Conservation (phyloP, 768 basidiomycete species). For the Agrocybe praecox region DNA sequence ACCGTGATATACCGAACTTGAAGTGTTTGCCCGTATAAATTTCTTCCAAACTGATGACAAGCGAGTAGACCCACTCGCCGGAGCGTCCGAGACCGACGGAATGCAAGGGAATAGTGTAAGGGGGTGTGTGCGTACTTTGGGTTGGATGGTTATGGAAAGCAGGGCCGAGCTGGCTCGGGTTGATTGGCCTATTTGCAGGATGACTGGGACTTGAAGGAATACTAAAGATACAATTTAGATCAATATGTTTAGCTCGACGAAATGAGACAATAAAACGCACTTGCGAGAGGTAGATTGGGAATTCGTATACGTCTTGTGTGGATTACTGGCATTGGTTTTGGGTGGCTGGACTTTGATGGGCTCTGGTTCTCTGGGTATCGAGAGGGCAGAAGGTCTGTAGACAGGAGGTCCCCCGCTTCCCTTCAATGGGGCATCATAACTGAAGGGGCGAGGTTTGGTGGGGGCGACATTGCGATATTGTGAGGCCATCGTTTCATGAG, state of each 20-base stretch:
- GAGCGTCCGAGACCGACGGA: conserved; percentile 43
- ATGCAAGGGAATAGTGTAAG: conserved; percentile 40
- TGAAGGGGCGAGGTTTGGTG: conserved; percentile 15
- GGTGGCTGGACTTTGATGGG: conserved; percentile 6
- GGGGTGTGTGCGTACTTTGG: conserved; percentile 15
- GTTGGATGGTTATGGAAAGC: conserved; percentile 3
- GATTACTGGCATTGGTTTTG: conserved; percentile 1
- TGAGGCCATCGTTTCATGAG: conserved; percentile 18
- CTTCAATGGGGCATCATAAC: conserved; percentile 20
- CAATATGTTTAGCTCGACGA: not conserved
- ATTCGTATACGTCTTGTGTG: not conserved
- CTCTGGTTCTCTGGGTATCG: conserved; percentile 10
- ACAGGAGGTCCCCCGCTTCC: conserved; percentile 17
- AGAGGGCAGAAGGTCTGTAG: conserved; percentile 13
- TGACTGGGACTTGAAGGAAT: conserved; percentile 1
- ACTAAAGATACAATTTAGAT: not conserved
- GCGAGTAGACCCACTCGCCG: conserved; percentile 71
- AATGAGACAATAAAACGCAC: not conserved
- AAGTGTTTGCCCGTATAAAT: conserved; percentile 57
- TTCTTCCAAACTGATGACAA: conserved; percentile 63
- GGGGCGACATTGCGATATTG: conserved; percentile 16
- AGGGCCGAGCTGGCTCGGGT: conserved; percentile 8
- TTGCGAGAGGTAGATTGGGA: conserved; percentile 3
- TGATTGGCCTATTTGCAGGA: not conserved
- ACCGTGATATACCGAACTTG: conserved; percentile 62